These are phyloP conservation scores for Cytospora paraplurivora DNA, from an alignment of 2,329 filamentous ascomycete genomes.

Conservation along the genomic window DNA sequence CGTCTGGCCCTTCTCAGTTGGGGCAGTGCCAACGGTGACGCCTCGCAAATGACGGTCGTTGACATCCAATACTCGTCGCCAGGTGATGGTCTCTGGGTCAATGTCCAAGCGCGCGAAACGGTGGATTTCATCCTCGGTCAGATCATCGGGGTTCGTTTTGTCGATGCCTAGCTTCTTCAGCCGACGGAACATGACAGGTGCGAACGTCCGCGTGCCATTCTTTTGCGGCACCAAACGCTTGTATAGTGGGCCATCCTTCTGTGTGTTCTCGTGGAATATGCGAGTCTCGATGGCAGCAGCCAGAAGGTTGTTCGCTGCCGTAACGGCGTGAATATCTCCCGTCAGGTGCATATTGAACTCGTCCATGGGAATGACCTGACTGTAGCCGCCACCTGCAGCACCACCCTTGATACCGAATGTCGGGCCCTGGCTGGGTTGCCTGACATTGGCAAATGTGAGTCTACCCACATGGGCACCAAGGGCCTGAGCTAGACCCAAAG, in stretches of 20 bases:
- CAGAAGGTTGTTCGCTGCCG: constrained; percentile 94
- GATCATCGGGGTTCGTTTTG: constrained; percentile 88
- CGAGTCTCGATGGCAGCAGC: constrained; percentile 96
- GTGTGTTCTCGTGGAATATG: constrained; percentile 96
- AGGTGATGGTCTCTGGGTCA: constrained; percentile 95
- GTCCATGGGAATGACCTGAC: constrained; percentile 99
- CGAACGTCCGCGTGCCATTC: constrained; percentile 85
- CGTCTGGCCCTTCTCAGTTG: constrained; percentile 86
- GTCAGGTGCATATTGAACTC: constrained; percentile 99
- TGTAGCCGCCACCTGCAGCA: constrained; percentile 95
- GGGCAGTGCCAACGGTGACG: constrained; percentile 83
- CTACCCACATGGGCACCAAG: constrained; percentile 85
- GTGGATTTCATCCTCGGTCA: constrained; percentile 85
- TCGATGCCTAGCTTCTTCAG: constrained; percentile 94
- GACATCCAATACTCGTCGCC: constrained; percentile 93
- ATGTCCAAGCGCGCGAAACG: constrained; percentile 95
- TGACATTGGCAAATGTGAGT: constrained; percentile 92
- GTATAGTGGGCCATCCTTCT: constrained; percentile 87
- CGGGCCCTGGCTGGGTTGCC: constrained; percentile 94
- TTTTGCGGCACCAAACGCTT: constrained; percentile 84
- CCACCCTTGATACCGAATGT: constrained; percentile 99
- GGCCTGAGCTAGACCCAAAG: constrained; percentile 91
- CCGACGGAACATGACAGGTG: constrained; percentile 87
- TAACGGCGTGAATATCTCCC: constrained; percentile 96
- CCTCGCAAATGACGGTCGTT: constrained; percentile 93